Evolutionary conservation across 306 rosid species (phyloP).

Genomic region (Cucurbita moschata): DNA sequence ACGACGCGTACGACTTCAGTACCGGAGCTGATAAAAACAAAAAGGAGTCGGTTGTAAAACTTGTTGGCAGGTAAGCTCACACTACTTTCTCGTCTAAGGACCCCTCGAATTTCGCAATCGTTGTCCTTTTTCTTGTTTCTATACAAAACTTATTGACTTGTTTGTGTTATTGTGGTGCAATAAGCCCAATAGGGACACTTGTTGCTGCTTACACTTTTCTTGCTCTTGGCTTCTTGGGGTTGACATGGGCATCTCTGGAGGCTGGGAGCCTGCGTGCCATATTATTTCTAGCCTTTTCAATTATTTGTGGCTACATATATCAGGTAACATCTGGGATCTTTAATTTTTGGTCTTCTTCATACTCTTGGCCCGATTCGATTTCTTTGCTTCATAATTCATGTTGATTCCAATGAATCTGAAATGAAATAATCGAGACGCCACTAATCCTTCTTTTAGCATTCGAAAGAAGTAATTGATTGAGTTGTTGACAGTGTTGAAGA

Average conservation of each 20-base stretch:
- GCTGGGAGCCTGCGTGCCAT: slow-evolving; percentile 52
- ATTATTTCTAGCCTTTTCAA: slow-evolving; percentile 48
- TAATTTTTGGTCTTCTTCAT: too few species aligned
- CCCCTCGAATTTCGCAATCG: not conserved
- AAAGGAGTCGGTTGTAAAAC: slow-evolving; percentile 69
- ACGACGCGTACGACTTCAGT: slow-evolving; percentile 76
- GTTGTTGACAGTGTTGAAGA: too few species aligned
- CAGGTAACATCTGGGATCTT: slow-evolving; percentile 30
- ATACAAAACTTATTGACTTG: not conserved
- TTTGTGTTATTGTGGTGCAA: slow-evolving; percentile 13
- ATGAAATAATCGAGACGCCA: too few species aligned
- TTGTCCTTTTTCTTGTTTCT: not conserved
- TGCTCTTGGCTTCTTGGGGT: slow-evolving; percentile 60
- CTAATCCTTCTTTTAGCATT: too few species aligned
- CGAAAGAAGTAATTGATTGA: too few species aligned
- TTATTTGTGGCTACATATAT: slow-evolving; percentile 61
- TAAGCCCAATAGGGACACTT: slow-evolving; percentile 61
- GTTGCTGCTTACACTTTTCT: slow-evolving; percentile 47
- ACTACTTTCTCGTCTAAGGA: not conserved
- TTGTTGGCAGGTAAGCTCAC: slow-evolving; percentile 53
- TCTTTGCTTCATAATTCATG: too few species aligned
- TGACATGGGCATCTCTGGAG: slow-evolving; percentile 43
- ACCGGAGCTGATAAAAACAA: slow-evolving; percentile 87
- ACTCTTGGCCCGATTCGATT: too few species aligned
- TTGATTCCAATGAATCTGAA: too few species aligned